Base-by-base conservation (phyloP, 768 basidiomycete genomes). In the Termitomyces bulborhizus region DNA sequence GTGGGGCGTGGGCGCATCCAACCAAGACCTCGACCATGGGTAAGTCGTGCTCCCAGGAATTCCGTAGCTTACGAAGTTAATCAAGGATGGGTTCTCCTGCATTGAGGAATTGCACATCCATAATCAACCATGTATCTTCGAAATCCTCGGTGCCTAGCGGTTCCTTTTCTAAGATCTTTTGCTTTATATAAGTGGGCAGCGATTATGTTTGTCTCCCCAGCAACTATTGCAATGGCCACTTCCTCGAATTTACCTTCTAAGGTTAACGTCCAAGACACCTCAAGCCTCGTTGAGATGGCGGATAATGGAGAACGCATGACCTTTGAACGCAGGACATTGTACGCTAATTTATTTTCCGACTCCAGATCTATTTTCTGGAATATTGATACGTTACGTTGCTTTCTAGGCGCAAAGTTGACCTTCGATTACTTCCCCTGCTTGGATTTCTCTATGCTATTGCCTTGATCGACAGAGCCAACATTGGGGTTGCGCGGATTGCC, bases 391-490 rank as follows among this genome's bases (percentile, higher is more conserved):
- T 26, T 32, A 21, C 21, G 21, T 34, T 16, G 34, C 16, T 26
- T 37, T 39, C 9, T 16, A 74, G 73, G 57, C 67, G 68, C 34
- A 61, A 53, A 31, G 59, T 74, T 43, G 71, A 74, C 46, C 62
- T 67, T 57, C 65, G 71, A 26, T 62, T 73, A 57, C 60, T 74
- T n/a, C 73, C 71, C 24, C 53, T 74, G 27, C 63, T 72, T 3
- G 71, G 71, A 31, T 43, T 69, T 21, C 51, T 72, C n/a, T 72
- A 72, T 50, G 65, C 72, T 36, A 55, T 71, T 16, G 68, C 72
- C 1, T 60, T 71, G 27, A 71, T 72, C 46, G 71, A 73, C 47
- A 62, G 71, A 39, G 64, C 65, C 34, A 73, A 73, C 47, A 62
- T 73, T 24, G 69, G 68, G 4, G 62, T 70, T 18, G 72, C 72